Base-by-base conservation (phyloP, 2,329 filamentous ascomycete species). In the Coleophoma cylindrospora region DNA sequence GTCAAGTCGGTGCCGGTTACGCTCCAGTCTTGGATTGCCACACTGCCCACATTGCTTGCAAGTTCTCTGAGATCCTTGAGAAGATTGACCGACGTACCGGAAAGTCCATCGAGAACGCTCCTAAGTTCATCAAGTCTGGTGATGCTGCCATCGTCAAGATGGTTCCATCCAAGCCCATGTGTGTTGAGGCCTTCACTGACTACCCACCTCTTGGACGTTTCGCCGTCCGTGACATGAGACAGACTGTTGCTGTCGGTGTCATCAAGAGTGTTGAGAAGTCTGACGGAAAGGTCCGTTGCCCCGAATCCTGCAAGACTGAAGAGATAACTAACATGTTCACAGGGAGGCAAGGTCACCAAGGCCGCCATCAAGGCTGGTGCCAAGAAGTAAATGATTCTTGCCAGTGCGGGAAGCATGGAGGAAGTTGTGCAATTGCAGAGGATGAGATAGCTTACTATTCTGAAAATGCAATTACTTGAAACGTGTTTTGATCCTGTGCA, bases 121-220 rank as follows among this genome's bases (percentile, higher is more conserved):
- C 94, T 79, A 99, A 99, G 88, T 97, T 96, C 87, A 91, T 99
- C 89, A 99, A 99, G 91, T 96, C 92, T 70, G 94, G 94, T 87
- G 94, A 99, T 76, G 92, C 94, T 66, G 92, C 92, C 76, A 99
- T 99, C 80, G 94, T 99, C 82, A 97, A 96, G 91, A 97, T 99
- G 94, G 73, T 96, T 83, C 94, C 94, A 74, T 96, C 92, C 82
- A 99, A 99, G 91, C 94, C 94, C 74, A 99, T 99, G 94, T 99
- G 94, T 78, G 94, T 99, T 77, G 94, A 99, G 90, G 81, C 94
- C 68, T 99, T 97, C 91, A 96, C 91, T 70, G 91, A 96, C 73
- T 99, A 97, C 84, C 92, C 94, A 70, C 94, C 94, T 76, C 91
- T 99, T 69, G 94, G 94, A 75, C 92, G 94, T 87, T 99, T 99